Evolutionary conservation across 2,329 filamentous ascomycete species (phyloP).

Genomic region (Aspergillus sp.): DNA sequence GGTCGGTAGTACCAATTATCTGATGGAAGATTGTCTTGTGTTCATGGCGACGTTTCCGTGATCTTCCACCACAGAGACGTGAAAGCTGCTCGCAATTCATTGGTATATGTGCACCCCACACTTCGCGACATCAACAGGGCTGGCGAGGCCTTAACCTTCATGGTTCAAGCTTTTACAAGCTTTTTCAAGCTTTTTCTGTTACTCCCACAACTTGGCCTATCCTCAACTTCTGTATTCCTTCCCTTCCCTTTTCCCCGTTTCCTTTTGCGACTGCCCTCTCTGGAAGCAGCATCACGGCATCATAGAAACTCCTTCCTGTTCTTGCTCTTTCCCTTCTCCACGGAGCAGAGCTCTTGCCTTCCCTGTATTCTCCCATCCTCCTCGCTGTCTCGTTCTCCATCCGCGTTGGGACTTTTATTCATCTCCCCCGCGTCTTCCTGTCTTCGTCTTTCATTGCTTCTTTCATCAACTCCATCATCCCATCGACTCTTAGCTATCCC

Average conservation of each 20-base stretch:
- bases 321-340: conserved; percentile 1
- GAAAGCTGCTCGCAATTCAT: too few species aligned
- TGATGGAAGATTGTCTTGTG: not conserved
- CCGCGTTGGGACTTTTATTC: not conserved
- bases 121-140: too few species aligned
- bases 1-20: too few species aligned
- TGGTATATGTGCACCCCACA: not conserved
- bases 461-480: conserved; percentile 47
- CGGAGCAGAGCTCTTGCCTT: conserved; percentile 10
- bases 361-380: not conserved
- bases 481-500: conserved; percentile 50
- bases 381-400: conserved; percentile 4
- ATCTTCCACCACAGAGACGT: too few species aligned
- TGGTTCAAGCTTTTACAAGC: not conserved
- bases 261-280: not conserved
- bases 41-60: not conserved
- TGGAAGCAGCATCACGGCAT: not conserved
- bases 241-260: not conserved
- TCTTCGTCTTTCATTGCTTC: conserved; percentile 7
- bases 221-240: not conserved
- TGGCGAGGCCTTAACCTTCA: too few species aligned
- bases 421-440: not conserved
- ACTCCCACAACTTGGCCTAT: not conserved
- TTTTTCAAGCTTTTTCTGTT: not conserved
- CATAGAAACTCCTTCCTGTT: conserved; percentile 1